Evolutionary conservation across 257 asterid genomes (phyloP), one percentile per base, ranked within the genome.

Genomic region (Verbena officinalis): DNA sequence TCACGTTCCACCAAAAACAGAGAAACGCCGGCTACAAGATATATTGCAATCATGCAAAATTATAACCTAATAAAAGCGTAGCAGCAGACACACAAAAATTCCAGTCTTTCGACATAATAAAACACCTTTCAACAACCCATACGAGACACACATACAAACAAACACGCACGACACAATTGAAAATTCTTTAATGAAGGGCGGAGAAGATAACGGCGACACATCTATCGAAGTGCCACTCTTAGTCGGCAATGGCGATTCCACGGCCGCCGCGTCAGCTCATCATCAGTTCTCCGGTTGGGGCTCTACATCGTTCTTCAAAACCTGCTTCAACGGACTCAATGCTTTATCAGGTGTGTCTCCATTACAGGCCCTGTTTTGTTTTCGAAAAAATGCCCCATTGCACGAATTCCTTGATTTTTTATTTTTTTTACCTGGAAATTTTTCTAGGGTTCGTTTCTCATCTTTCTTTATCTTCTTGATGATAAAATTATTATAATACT

Each of bases 251-350:
- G 46, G 30, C 2, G 75, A 48, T 9, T 12, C n/a, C 3, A 16
- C 34, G 57, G 38, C 49, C 7, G 66, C 21, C 15, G 19, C 55
- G 11, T 30, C 33, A n/a, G n/a, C 33, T 39, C 60, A 54, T 38
- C 46, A 57, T 3, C 69, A 16, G 8, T 44, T 40, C 67, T 21
- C 67, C 16, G 9, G 12, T 67, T 59, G 78, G 24, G 86, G 90
- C 70, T 69, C 81, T 0, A 83, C 98, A 0, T 76, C 96, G 6
- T 91, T 91, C 81, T 79, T 67, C 80, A 89, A 83, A 56, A 89
- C 98, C 52, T 89, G 92, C 84, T 92, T 92, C 85, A 89, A 92
- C 34, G 95, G 93, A 57, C 75, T 92, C 72, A 92, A 92, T 63
- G 96, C 98, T 64, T 67, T 80, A 55, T 80, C 86, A 72, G 83